Evolutionary conservation across 345 rosid genomes (phyloP), one percentile per base, ranked within the genome.

Genomic region (Dipteronia sinensis): DNA sequence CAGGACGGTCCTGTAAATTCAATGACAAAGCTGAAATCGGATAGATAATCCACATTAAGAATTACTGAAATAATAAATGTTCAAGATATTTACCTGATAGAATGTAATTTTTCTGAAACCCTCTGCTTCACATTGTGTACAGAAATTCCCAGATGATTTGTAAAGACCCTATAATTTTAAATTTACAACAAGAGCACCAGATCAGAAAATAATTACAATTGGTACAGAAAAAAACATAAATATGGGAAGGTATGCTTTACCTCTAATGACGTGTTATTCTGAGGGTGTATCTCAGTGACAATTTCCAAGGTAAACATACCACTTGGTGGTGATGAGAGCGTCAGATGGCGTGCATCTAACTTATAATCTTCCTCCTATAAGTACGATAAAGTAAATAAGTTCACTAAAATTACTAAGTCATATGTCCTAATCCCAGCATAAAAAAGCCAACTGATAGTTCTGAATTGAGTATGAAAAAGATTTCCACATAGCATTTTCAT

Each of bases 51-150:
- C 63, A 65, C 17, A 72, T 44, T 25, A 74, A n/a, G 22, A 38
- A 78, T 65, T 59, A 73, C 31, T 22, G 62, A 19, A 72, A 72
- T 20, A 72, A 65, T 55, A 61, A 42, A 22, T 53, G 75, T 65
- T 65, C 47, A 40, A 79, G 1, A 61, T 40, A 79, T 42, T 40
- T 65, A 94, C 99, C 95, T 97, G 98, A 83, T 91, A 97, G 83
- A 84, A 97, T 65, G 98, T 97, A 71, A 97, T 94, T 79, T 93
- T 94, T 22, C 95, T 89, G 82, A 97, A 97, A 75, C 98, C 98
- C 87, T 97, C 99, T 42, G 99, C 98, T 90, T 96, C 98, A 73
- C 99, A 94, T 77, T 96, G 99, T 12, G 99, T 94, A 86, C 99
- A 94, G 85, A 93, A 97, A 82, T 88, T 92, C 76, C 93, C 93